Percentiles rank a stretch among this genome's conserved stretches.
These are phyloP conservation scores for Fomes fomentarius DNA, from an alignment of 1,284 basidiomycete species.

Conservation along the genomic window DNA sequence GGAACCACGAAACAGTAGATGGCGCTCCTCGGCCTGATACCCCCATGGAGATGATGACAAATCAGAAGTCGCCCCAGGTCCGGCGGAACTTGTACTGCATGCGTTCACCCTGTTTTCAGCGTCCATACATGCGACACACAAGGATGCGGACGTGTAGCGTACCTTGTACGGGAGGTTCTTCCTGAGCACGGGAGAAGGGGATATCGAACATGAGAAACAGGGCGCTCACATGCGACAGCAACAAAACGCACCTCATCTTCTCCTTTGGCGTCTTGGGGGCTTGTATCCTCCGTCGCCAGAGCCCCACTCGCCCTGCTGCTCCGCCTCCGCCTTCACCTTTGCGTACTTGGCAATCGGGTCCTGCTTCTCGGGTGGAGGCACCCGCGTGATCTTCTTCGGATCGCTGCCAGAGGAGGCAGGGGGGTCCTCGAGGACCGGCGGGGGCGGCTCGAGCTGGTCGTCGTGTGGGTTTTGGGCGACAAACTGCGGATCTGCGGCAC, in stretches of 20 bases:
- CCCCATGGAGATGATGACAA: too few relatives aligned
- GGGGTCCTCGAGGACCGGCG: constrained; percentile 14
- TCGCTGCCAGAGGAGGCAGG: constrained; percentile 27
- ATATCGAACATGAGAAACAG: not conserved
- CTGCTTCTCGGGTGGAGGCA: constrained; percentile 62
- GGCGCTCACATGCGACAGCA: not conserved
- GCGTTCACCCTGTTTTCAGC: constrained; percentile 50
- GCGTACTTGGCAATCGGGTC: constrained; percentile 66
- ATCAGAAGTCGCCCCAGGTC: constrained; percentile 81
- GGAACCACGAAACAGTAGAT: too few relatives aligned
- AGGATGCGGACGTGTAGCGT: constrained; percentile 14
- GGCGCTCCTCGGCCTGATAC: too few relatives aligned
- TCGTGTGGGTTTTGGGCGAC: constrained; percentile 27
- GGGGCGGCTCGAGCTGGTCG: constrained; percentile 20
- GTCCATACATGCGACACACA: constrained; percentile 32
- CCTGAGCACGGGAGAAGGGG: constrained; percentile 30
- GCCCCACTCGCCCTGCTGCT: constrained; percentile 69
- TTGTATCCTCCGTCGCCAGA: constrained; percentile 75
- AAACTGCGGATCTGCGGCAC: constrained; percentile 27
- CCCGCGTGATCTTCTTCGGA: constrained; percentile 58
- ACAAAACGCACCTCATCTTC: constrained; percentile 59
- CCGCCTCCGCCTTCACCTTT: constrained; percentile 55
- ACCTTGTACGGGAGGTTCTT: constrained; percentile 89
- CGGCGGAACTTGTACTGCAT: constrained; percentile 88
- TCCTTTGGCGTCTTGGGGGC: constrained; percentile 67